Conservation (phyloP, 2,329 filamentous ascomycete genomes). For the Venturia nashicola region DNA sequence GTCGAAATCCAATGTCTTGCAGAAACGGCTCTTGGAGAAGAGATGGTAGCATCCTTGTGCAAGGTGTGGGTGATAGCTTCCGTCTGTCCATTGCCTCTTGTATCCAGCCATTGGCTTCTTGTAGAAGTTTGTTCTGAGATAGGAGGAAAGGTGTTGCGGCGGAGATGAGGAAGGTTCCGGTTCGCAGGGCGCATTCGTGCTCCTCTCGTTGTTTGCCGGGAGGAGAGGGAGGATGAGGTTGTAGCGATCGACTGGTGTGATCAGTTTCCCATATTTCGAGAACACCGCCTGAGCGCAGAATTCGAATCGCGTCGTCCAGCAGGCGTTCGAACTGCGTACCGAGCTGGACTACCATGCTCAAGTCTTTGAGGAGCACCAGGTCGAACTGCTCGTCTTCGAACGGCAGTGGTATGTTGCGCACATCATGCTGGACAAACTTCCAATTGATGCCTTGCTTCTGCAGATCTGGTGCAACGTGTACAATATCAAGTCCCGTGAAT, state of each 20-base stretch:
- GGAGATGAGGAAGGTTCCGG: slow-evolving; percentile 73
- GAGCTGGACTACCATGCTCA: slow-evolving; percentile 54
- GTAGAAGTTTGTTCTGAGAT: slow-evolving; percentile 68
- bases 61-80: slow-evolving; percentile 62
- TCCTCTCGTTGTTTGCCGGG: slow-evolving; percentile 43
- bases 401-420: slow-evolving; percentile 63
- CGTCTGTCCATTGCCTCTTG: slow-evolving; percentile 60
- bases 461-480: slow-evolving; percentile 54
- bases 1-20: slow-evolving; percentile 55
- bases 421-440: slow-evolving; percentile 79
- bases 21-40: slow-evolving; percentile 75
- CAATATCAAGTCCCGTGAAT: slow-evolving; percentile 75
- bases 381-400: slow-evolving; percentile 74
- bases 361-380: slow-evolving; percentile 77
- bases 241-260: slow-evolving; percentile 68
- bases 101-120: slow-evolving; percentile 76
- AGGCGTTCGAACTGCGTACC: slow-evolving; percentile 40
- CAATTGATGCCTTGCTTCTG: slow-evolving; percentile 68
- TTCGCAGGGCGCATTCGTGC: slow-evolving; percentile 49
- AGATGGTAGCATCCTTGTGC: slow-evolving; percentile 61
- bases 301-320: slow-evolving; percentile 63
- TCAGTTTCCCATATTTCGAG: slow-evolving; percentile 88
- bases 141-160: slow-evolving; percentile 70
- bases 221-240: slow-evolving; percentile 59
- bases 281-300: slow-evolving; percentile 65